A percentile compares a stretch with the other conserved stretches of the same genome.
Evolutionary conservation across 805 yeast species (phyloP).

Genomic region (Hanseniaspora hatyaiensis): DNA sequence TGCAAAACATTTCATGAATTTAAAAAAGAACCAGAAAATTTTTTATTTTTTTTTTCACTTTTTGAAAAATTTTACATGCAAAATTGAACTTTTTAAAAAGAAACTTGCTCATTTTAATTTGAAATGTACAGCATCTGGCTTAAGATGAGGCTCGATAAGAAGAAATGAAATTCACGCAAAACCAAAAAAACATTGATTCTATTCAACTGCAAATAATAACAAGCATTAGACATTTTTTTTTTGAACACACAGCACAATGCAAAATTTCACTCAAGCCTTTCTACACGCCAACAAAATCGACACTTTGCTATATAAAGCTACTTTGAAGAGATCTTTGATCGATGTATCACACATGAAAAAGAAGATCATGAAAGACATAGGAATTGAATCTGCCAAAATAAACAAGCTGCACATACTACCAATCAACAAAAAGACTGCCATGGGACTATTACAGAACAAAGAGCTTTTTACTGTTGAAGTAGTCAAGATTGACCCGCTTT

Average conservation of each 20-base stretch:
- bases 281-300: slow-evolving; percentile 1
- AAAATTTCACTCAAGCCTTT: background rate
- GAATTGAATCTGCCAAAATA: slow-evolving; percentile 3
- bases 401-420: slow-evolving; percentile 9
- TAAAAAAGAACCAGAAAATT: background rate
- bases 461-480: slow-evolving; percentile 9
- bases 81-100: no score
- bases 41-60: background rate
- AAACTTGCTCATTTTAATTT: no score
- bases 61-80: no score
- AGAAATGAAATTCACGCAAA: no score
- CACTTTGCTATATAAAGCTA: slow-evolving; percentile 8
- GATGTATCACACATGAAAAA: slow-evolving; percentile 13
- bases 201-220: no score
- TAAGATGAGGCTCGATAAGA: no score
- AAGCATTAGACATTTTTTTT: no score
- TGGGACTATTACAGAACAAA: slow-evolving; percentile 6
- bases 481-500: slow-evolving; percentile 7
- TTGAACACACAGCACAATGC: background rate
- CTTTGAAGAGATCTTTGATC: slow-evolving; percentile 14
- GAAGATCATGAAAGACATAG: slow-evolving; percentile 1
- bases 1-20: no score
- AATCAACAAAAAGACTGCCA: slow-evolving; percentile 7
- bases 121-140: no score
- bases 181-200: no score